phyloP scores from a whole-genome alignment of 306 rosid species.

The Lupinus albus region DNA sequence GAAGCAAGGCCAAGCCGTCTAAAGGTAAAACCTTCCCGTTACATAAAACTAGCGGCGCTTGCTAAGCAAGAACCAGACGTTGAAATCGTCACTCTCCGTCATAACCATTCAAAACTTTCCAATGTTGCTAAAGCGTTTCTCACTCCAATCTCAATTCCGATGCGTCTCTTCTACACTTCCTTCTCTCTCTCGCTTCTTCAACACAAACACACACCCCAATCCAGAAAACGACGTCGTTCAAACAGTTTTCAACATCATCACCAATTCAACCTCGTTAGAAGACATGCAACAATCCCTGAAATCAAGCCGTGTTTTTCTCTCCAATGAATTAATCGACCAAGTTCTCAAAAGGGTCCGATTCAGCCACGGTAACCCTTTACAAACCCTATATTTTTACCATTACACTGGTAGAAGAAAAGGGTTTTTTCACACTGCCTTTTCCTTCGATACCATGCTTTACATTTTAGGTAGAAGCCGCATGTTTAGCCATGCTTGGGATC shows the following conservation, averaged over 20 bases:
- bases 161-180: slow-evolving; percentile 21
- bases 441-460: slow-evolving; percentile 83
- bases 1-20: too few relatives aligned
- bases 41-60: too few relatives aligned
- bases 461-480: slow-evolving; percentile 72
- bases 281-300: slow-evolving; percentile 55
- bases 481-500: slow-evolving; percentile 64
- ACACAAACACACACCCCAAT: slow-evolving; percentile 30
- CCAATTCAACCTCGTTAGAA: slow-evolving; percentile 46
- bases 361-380: slow-evolving; percentile 78
- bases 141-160: slow-evolving; percentile 37
- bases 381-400: slow-evolving; percentile 70
- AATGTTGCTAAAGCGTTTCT: slow-evolving; percentile 39
- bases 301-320: slow-evolving; percentile 67
- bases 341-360: slow-evolving; percentile 81
- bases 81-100: too few relatives aligned
- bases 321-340: slow-evolving; percentile 70
- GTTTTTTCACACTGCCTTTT: slow-evolving; percentile 67
- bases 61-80: too few relatives aligned
- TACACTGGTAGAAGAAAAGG: slow-evolving; percentile 69
- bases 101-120: not conserved
- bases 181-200: slow-evolving; percentile 39
- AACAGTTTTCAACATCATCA: slow-evolving; percentile 52
- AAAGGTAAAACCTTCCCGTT: too few relatives aligned
- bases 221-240: slow-evolving; percentile 48